These are phyloP conservation scores for Wickerhamiella azyma DNA, from an alignment of 805 yeast genomes.

Conservation along the genomic window DNA sequence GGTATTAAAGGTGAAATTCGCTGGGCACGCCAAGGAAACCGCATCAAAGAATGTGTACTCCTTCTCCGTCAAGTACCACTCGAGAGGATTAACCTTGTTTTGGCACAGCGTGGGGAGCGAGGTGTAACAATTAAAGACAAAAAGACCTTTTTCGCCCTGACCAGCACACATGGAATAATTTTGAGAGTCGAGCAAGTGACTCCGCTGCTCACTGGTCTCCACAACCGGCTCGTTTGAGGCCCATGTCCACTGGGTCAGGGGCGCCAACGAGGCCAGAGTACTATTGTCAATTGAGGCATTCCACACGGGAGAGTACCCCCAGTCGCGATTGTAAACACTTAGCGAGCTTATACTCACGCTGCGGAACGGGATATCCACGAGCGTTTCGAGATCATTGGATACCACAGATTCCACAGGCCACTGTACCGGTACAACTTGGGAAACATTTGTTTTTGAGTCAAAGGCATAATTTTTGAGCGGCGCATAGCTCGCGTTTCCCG, in stretches of 20 bases:
- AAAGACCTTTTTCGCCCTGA: constrained; percentile 39
- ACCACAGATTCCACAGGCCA: not conserved
- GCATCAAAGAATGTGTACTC: constrained; percentile 27
- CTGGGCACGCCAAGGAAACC: constrained; percentile 29
- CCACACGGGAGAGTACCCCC: constrained; percentile 60
- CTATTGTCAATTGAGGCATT: constrained; percentile 24
- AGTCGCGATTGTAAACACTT: constrained; percentile 13
- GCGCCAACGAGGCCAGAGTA: constrained; percentile 15
- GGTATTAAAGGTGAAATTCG: constrained; percentile 27
- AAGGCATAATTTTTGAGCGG: not conserved
- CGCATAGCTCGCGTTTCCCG: not conserved
- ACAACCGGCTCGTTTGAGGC: constrained; percentile 37
- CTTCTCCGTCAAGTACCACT: constrained; percentile 40
- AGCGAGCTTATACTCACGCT: not conserved
- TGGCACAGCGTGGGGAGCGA: constrained; percentile 44
- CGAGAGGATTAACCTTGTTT: constrained; percentile 26
- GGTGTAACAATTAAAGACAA: constrained; percentile 51
- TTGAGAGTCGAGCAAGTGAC: constrained; percentile 11
- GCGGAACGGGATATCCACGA: constrained; percentile 3
- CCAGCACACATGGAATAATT: constrained; percentile 32
- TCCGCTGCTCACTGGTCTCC: constrained; percentile 13
- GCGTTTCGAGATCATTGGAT: not conserved
- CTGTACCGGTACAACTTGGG: not conserved
- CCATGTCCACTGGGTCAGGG: constrained; percentile 64
- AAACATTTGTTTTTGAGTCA: not conserved